Evolutionary conservation across 2,329 filamentous ascomycete species (phyloP), one percentile per base, ranked within the genome.

Genomic region (Colletotrichum echinochloae): DNA sequence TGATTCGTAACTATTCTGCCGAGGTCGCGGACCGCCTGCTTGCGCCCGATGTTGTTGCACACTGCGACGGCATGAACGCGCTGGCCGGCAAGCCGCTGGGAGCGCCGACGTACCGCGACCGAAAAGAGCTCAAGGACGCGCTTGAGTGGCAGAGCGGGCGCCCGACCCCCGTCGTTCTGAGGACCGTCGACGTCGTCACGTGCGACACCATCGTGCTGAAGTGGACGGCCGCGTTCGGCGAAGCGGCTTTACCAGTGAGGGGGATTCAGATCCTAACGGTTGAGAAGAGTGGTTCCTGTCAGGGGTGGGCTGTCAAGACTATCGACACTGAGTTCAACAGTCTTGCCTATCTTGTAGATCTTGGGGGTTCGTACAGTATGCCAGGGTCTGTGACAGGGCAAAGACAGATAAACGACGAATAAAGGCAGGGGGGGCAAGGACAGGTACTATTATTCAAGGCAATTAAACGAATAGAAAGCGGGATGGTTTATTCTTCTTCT

Each of bases 41-140:
- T 1, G 51, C 51, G 16, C 18, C 51, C 6, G 51, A 35, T 6
- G 51, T 54, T 7, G 51, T 54, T 1, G 51, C 51, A 3, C 28
- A 54, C 30, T 54, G 51, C 30, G 51, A 54, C 18, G 30, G 51
- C 11, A 62, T 62, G 60, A 62, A 62, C 14, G 16, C 23, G 1
- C 23, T 62, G n/a, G 60, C 60, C 16, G 60, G 60, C 33, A 62
- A 62, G 33, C 60, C 60, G 14, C 60, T 62, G 23, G 60, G 60
- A 14, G 60, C 9, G 14, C 46, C 18, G 1, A 62, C 60, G 23
- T 62, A 62, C 48, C 33, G 33, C 23, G 5, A 52, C 33, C 60
- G 60, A 30, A 48, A 62, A 23, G 46, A 62, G 23, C 60, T 62
- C 48, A 62, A 62, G 60, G 48, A 33, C 3, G 60, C 46, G n/a